phyloP scores from a whole-genome alignment of 371 early-diverging fungal genomes.

The Mortierella sp. region DNA sequence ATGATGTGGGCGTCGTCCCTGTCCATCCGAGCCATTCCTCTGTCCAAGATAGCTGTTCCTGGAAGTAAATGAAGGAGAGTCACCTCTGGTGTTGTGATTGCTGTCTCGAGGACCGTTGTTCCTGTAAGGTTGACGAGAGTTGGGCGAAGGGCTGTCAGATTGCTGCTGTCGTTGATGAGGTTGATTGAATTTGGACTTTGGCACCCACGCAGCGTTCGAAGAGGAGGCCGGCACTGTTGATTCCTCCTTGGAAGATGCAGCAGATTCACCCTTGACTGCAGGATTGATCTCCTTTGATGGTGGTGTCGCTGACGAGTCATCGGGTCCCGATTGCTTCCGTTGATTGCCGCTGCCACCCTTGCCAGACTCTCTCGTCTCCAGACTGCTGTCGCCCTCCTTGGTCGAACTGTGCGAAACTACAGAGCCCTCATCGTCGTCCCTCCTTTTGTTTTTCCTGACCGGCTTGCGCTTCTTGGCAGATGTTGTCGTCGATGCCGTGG shows the following conservation, averaged over 20 bases:
- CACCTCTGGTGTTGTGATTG: not conserved
- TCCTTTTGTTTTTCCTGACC: conserved; percentile 16
- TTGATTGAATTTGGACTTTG: not conserved
- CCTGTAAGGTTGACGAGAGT: not conserved
- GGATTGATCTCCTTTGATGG: not conserved
- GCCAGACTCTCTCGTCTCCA: conserved; percentile 1
- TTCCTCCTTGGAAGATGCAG: not conserved
- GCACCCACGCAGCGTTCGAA: not conserved
- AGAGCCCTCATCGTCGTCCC: conserved; percentile 30
- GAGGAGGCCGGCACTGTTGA: not conserved
- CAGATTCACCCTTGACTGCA: too few relatives aligned
- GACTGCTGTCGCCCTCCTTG: conserved; percentile 11
- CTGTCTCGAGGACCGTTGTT: not conserved
- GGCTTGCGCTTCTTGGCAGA: conserved; percentile 33
- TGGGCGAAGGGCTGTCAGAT: not conserved
- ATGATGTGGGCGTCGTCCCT: not conserved
- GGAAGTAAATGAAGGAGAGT: not conserved
- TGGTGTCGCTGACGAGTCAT: not conserved
- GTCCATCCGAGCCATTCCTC: not conserved
- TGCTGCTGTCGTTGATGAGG: not conserved
- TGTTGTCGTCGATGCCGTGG: not conserved
- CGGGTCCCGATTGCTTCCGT: not conserved
- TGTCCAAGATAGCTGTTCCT: not conserved
- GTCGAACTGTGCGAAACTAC: conserved; percentile 13
- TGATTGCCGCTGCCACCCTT: not conserved